Percentiles rank a stretch among this genome's conserved stretches.
phyloP scores from a whole-genome alignment of 768 basidiomycete genomes.

The Pulveroboletus sp. region DNA sequence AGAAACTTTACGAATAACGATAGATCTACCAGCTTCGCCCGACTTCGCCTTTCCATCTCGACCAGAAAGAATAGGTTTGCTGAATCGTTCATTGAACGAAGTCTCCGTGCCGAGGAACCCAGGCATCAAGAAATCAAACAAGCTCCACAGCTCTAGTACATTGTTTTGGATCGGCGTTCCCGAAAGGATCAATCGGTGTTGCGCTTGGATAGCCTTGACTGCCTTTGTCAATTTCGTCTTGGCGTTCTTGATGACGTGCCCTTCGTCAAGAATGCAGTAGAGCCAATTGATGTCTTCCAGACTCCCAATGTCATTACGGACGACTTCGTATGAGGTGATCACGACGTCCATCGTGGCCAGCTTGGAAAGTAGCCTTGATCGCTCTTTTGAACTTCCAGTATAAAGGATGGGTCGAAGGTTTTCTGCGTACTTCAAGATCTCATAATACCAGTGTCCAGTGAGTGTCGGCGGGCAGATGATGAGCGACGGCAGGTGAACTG shows the following conservation, averaged over 20 bases:
- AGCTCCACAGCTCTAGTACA: slow-evolving; percentile 95
- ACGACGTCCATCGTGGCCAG: slow-evolving; percentile 81
- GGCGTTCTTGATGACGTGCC: slow-evolving; percentile 98
- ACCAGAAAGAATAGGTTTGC: slow-evolving; percentile 93
- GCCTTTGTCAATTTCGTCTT: slow-evolving; percentile 98
- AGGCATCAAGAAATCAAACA: slow-evolving; percentile 99
- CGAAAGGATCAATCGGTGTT: slow-evolving; percentile 91
- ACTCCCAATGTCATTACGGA: slow-evolving; percentile 86
- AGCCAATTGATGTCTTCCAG: slow-evolving; percentile 80
- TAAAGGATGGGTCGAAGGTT: slow-evolving; percentile 85
- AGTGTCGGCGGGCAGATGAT: slow-evolving; percentile 97
- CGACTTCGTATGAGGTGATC: slow-evolving; percentile 96
- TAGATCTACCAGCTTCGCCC: slow-evolving; percentile 81
- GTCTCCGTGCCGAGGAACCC: slow-evolving; percentile 96
- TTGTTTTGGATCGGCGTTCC: slow-evolving; percentile 99
- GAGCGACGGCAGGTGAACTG: slow-evolving; percentile 86
- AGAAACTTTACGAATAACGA: background rate
- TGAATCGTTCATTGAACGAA: slow-evolving; percentile 92
- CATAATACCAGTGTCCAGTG: slow-evolving; percentile 99
- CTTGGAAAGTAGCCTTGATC: slow-evolving; percentile 62
- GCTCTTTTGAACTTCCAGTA: slow-evolving; percentile 82
- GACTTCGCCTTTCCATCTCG: slow-evolving; percentile 95
- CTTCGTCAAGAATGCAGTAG: slow-evolving; percentile 97
- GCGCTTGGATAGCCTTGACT: slow-evolving; percentile 84
- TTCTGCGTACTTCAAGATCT: slow-evolving; percentile 89